phyloP scores from a whole-genome alignment of 1,139 yeast species.

The Debaryomyces coudertii region DNA sequence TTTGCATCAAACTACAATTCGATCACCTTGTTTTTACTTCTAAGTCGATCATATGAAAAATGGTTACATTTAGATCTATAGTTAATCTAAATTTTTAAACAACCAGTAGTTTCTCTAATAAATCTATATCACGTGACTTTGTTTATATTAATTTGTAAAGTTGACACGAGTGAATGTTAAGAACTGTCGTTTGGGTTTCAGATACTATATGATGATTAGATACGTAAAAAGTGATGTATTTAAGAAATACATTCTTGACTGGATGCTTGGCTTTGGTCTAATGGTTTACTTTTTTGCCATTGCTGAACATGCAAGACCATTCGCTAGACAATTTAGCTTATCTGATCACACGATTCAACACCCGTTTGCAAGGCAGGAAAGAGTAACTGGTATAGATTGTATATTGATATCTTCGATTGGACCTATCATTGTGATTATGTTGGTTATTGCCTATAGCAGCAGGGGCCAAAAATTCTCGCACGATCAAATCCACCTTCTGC shows the following conservation, averaged over 20 bases:
- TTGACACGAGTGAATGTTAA: neutral
- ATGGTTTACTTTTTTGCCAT: constrained; percentile 36
- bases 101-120: too few relatives aligned
- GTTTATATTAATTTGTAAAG: neutral
- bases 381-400: constrained; percentile 36
- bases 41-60: too few relatives aligned
- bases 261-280: constrained; percentile 33
- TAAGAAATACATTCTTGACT: constrained; percentile 31
- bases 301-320: constrained; percentile 44
- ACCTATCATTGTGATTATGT: constrained; percentile 24
- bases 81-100: too few relatives aligned
- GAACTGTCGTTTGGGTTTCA: neutral
- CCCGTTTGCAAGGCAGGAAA: constrained; percentile 48
- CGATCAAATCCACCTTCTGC: constrained; percentile 21
- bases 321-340: constrained; percentile 38
- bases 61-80: too few relatives aligned
- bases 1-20: too few relatives aligned
- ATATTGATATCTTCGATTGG: constrained; percentile 28
- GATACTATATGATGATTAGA: constrained; percentile 3
- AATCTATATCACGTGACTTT: neutral
- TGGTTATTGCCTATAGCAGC: constrained; percentile 12
- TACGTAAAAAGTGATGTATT: constrained; percentile 14
- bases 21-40: too few relatives aligned
- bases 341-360: constrained; percentile 43
- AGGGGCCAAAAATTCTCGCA: constrained; percentile 4